Conservation (phyloP, 1,284 basidiomycete species). For the Apiotrichum gamsii region DNA sequence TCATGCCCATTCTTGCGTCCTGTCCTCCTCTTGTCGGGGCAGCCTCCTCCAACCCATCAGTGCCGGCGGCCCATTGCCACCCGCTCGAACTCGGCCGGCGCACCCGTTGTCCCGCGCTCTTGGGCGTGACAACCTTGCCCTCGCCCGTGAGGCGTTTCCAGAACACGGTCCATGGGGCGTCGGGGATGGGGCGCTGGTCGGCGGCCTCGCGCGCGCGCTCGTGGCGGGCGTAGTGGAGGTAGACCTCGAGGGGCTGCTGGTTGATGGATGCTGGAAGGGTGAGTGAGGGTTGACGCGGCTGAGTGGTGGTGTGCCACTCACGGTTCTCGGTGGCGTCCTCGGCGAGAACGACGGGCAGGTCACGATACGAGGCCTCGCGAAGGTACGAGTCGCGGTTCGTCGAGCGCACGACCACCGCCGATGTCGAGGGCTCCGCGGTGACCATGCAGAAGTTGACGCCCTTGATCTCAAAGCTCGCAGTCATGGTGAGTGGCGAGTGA, state of each 20-base stretch:
- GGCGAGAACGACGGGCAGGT: neutral
- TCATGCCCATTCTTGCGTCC: too few species aligned
- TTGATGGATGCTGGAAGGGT: constrained; percentile 12
- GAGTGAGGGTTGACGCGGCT: neutral
- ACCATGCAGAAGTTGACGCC: too few species aligned
- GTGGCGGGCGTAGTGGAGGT: constrained; percentile 15
- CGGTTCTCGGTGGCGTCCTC: constrained; percentile 13
- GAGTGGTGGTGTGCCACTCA: constrained; percentile 6
- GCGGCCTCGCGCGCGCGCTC: constrained; percentile 13
- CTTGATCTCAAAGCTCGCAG: too few species aligned
- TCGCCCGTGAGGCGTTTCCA: constrained; percentile 8
- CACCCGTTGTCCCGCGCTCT: neutral
- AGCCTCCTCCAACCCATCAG: neutral
- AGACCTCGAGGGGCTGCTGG: constrained; percentile 15
- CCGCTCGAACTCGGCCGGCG: neutral
- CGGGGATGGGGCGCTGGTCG: constrained; percentile 17
- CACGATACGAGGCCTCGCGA: too few species aligned
- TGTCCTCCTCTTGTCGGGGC: too few species aligned
- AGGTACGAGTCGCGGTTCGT: too few species aligned
- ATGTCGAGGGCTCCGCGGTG: too few species aligned
- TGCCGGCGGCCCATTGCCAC: neutral
- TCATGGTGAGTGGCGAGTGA: too few species aligned
- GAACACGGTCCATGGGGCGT: constrained; percentile 10
- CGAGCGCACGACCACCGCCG: too few species aligned
- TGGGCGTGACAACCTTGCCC: neutral